Base-by-base conservation (phyloP, 2,329 filamentous ascomycete genomes). In the Trichoderma sp. region DNA sequence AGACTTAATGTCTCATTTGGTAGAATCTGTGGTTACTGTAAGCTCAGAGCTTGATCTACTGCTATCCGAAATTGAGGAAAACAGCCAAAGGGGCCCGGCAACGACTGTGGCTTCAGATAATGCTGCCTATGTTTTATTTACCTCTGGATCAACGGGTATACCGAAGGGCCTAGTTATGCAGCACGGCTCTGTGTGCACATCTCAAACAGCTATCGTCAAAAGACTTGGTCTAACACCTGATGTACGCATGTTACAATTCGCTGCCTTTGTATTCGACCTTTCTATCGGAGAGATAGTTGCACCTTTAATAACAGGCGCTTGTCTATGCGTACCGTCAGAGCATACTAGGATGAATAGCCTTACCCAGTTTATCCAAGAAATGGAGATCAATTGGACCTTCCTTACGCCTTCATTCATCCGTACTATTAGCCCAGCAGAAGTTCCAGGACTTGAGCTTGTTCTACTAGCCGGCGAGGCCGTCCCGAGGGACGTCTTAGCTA, bases 101-200 rank as follows among this genome's bases (percentile, higher is more conserved):
- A 61, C 50, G 4, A 12, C 58, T 8, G 59, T 64, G 4, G 55
- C 50, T 23, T 63, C 74, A 17, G 47, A 63, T 12, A 61, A 76
- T 11, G 69, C 70, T 8, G 74, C 73, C 0, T 78, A 77, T 47
- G 68, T 77, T 2, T 43, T 78, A 0, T 78, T 78, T 30, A 78
- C 76, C 0, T 77, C 76, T 2, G 77, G 76, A 11, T 74, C 72
- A 5, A 78, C 77, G 1, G 77, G 76, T 7, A 72, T 59, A 6
- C 76, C 77, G 1, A 78, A 78, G 39, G 76, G 76, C 3, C 67
- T 77, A 3, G 66, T 76, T 4, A 72, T 77, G 28, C 73, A 74
- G 32, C 76, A 78, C 47, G 69, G 61, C 7, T 73, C 73, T 3
- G 30, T 72, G 17, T 50, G 61, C 53, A 71, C 71, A 12, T 70